Evolutionary conservation across 306 rosid species (phyloP), one percentile per base, ranked within the genome.

Genomic region (Echinosophora koreensis): DNA sequence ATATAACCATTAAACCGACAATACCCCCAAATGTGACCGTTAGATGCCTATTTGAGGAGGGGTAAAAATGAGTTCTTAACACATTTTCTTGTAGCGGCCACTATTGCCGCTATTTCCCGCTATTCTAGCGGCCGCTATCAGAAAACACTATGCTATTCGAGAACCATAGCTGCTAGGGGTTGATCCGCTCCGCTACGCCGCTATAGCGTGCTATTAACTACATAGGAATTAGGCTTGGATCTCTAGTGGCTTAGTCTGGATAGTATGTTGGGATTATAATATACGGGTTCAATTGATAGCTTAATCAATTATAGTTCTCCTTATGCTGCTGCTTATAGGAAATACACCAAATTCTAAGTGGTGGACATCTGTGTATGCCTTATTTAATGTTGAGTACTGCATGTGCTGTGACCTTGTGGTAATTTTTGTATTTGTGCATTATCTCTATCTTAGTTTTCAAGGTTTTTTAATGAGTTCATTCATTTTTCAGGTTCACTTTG

Each of bases 401-500:
- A 59, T 68, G 30, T 6, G 4, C 72, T 52, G 28, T 61, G 68
- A 35, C 2, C 76, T 52, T 34, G 11, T 50, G 30, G 44, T 74
- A 17, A 11, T 67, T 15, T 37, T 68, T 54, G 14, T 10, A 72
- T 70, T 27, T 60, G 49, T 83, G 68, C 72, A 35, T 61, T 42
- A 61, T 39, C 58, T 10, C 15, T 59, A 51, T 61, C 69, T 28
- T 49, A 3, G 5, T 56, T 42, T 63, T 15, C 0, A 34, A 55
- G 12, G 9, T 49, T 35, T 66, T 79, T 75, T 86, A 17, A 59
- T 71, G 66, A 39, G 61, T 63, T 78, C 60, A 3, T 80, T 62
- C 22, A 10, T 82, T 70, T 54, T 86, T 54, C 90, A 95, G 98
- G 87, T 95, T 83, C 90, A 84, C 89, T 92, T 83, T 82, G 72